A percentile compares a stretch with the other conserved stretches of the same genome.
These are phyloP conservation scores for Xylaria castorea DNA, from an alignment of 495 filamentous ascomycete species.

Conservation along the genomic window DNA sequence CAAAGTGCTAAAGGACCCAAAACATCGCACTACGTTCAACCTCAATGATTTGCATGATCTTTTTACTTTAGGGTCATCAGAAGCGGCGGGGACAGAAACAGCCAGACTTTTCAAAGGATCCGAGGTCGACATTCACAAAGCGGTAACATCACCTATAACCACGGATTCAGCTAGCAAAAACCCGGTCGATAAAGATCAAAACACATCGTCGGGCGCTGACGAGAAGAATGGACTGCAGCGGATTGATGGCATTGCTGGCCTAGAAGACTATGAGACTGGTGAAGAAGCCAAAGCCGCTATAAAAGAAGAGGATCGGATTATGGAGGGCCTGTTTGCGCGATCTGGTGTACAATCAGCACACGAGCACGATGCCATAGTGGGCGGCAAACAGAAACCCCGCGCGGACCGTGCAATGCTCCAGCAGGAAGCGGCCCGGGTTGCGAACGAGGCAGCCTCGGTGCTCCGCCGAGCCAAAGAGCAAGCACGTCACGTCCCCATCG, in stretches of 20 bases:
- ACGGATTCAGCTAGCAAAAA: conserved; percentile 8
- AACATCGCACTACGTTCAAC: conserved; percentile 85
- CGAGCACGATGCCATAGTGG: conserved; percentile 88
- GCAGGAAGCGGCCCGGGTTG: conserved; percentile 78
- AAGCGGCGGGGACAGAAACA: conserved; percentile 79
- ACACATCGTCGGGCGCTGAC: conserved; percentile 45
- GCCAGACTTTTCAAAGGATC: conserved; percentile 77
- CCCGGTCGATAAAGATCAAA: conserved; percentile 17
- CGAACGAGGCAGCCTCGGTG: conserved; percentile 75
- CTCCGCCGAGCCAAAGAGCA: conserved; percentile 75
- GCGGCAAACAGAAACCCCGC: conserved; percentile 63
- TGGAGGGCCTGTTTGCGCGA: conserved; percentile 84
- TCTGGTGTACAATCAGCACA: conserved; percentile 84
- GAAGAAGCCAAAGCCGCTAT: conserved; percentile 40
- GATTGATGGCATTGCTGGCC: conserved; percentile 49
- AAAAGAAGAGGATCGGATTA: conserved; percentile 68
- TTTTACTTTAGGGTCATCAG: conserved; percentile 76
- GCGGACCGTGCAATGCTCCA: conserved; percentile 78
- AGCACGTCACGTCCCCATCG: conserved; percentile 74
- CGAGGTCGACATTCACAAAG: conserved; percentile 68
- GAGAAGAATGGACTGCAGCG: conserved; percentile 37
- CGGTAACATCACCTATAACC: conserved; percentile 30
- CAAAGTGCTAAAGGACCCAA: conserved; percentile 92
- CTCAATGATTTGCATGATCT: conserved; percentile 87
- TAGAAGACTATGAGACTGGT: conserved; percentile 47